A percentile compares a stretch with the other conserved stretches of the same genome.
Conservation (phyloP, 2,329 filamentous ascomycete genomes). For the Aspergillus melleus region DNA sequence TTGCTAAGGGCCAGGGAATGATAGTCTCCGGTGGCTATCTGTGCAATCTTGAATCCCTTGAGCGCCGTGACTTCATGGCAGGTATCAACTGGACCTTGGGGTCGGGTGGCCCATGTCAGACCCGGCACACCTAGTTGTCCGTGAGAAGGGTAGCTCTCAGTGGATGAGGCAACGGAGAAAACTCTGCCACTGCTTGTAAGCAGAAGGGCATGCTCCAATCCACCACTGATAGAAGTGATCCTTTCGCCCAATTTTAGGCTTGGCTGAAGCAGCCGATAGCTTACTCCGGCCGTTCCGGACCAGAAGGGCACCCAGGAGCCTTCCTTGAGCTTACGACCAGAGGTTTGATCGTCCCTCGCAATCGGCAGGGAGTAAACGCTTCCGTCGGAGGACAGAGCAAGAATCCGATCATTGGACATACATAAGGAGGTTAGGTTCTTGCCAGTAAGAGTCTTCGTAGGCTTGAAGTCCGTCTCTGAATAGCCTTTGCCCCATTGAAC, state of each 20-base stretch:
- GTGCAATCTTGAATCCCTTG: constrained; percentile 66
- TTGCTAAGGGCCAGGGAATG: constrained; percentile 80
- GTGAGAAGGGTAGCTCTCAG: constrained; percentile 72
- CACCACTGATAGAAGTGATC: constrained; percentile 71
- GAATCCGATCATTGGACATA: constrained; percentile 78
- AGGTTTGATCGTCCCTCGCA: constrained; percentile 68
- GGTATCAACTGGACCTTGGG: constrained; percentile 74
- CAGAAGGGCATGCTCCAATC: constrained; percentile 82
- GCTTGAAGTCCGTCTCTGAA: constrained; percentile 62
- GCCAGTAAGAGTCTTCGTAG: constrained; percentile 71
- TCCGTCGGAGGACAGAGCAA: constrained; percentile 74
- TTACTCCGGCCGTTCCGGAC: constrained; percentile 59
- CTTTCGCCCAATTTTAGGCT: constrained; percentile 69
- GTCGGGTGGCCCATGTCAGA: constrained; percentile 75
- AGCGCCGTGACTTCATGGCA: constrained; percentile 76
- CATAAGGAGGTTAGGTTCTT: constrained; percentile 76
- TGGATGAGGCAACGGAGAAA: constrained; percentile 82
- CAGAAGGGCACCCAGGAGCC: constrained; percentile 74
- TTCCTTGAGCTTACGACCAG: constrained; percentile 64
- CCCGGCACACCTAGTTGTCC: constrained; percentile 88
- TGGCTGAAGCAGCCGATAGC: constrained; percentile 72
- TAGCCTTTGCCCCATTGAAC: constrained; percentile 88
- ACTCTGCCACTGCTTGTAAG: constrained; percentile 82
- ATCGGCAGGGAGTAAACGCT: constrained; percentile 82
- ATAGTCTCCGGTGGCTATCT: constrained; percentile 81